A percentile compares a stretch with the other conserved stretches of the same genome.
Conservation (phyloP, 177 flowering plant genomes). For the Telopea speciosissima region DNA sequence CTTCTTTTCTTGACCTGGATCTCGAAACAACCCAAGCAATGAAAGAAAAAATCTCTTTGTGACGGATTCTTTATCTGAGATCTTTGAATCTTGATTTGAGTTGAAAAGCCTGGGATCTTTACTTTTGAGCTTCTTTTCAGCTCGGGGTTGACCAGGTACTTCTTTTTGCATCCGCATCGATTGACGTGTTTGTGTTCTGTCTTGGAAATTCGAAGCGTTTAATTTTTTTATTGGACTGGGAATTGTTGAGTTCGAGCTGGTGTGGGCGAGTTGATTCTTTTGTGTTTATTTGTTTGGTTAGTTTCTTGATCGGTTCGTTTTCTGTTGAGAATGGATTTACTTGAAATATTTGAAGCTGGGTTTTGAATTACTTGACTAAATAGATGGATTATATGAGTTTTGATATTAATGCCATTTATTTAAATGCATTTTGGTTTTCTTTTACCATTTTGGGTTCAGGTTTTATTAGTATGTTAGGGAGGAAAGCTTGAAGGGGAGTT, state of each 20-base stretch:
- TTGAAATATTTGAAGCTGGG: background rate
- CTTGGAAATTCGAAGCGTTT: background rate
- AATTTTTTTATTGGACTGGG: conserved; percentile 7
- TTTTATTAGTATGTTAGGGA: background rate
- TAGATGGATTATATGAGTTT: conserved; percentile 6
- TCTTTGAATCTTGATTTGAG: conserved; percentile 11
- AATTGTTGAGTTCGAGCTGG: background rate
- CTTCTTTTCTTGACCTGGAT: conserved; percentile 22
- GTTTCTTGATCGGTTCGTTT: background rate
- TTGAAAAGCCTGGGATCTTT: background rate
- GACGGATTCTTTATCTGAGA: conserved; percentile 2
- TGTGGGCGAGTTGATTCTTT: background rate
- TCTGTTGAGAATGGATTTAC: background rate
- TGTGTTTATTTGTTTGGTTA: background rate
- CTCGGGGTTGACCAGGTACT: conserved; percentile 8
- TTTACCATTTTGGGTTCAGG: background rate
- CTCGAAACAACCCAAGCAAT: conserved; percentile 11
- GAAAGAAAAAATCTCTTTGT: conserved; percentile 4
- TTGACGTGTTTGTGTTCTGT: background rate
- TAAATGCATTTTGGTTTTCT: background rate
- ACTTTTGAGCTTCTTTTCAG: background rate
- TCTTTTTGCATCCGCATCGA: background rate
- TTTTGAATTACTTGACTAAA: background rate
- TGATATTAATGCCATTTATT: background rate
- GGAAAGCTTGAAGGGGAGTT: background rate